Evolutionary conservation across 2,329 filamentous ascomycete species (phyloP), one percentile per base, ranked within the genome.

Genomic region (Aspergillus chevalieri): DNA sequence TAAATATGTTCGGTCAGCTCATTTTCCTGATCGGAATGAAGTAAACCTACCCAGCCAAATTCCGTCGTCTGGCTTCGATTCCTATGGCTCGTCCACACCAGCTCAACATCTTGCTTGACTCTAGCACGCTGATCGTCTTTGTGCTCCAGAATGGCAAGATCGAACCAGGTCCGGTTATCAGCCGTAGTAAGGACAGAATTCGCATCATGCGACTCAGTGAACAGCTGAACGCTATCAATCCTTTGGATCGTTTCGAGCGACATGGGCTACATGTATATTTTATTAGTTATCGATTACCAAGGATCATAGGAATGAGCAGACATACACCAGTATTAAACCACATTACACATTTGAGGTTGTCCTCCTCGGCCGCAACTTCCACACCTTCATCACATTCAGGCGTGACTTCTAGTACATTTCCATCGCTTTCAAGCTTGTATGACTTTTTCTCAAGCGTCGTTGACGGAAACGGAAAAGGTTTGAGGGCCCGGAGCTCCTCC

Each of bases 161-260:
- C 48, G 3, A 50, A 46, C 48, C 48, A 50, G 3, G 48, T 50
- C 45, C 48, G 47, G 19, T 50, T 50, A 4, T 45, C 48, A 6
- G 42, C n/a, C 8, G 43, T 50, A 14, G 36, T 47, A 45, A 12
- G 26, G 36, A 46, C 19, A n/a, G 36, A 15, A 15, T 39, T 39
- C 26, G 26, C n/a, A 5, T 39, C 36, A 19, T 39, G 36, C n/a
- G 36, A 39, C 19, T 39, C 36, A 19, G 14, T 19, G 14, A 17
- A 39, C n/a, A 39, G 15, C 19, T 39, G 36, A 19, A 39, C 12
- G 6, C 36, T 39, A 19, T 39, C n/a, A 14, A 39, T 39, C n/a
- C 36, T 39, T 4, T 14, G 36, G n/a, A 39, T 39, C 8, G 36
- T 39, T 4, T 17, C 36, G n/a, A 19, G n/a, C 9, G 36, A 15